Percentiles rank a stretch among this genome's conserved stretches.
Conservation (phyloP, 768 basidiomycete species). For the Lentinula edodes region DNA sequence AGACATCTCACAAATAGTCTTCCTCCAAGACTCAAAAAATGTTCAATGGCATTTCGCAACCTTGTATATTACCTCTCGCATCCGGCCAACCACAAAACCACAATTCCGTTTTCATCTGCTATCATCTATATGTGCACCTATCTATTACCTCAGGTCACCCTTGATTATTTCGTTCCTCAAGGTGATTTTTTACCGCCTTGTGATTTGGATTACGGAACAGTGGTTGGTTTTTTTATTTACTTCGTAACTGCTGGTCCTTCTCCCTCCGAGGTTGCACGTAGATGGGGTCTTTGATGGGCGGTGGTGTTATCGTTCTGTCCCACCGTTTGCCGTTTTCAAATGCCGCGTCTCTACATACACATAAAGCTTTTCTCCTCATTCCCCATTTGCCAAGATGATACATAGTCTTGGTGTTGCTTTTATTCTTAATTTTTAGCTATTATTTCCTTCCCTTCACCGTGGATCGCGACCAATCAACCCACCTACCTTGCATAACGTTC, state of each 20-base stretch:
- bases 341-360: neutral
- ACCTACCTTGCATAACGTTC: neutral
- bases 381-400: neutral
- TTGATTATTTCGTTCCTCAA: neutral
- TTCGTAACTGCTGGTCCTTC: neutral
- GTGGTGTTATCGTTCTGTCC: neutral
- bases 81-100: neutral
- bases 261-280: neutral
- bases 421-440: neutral
- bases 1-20: neutral
- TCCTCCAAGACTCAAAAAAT: neutral
- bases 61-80: slow-evolving; percentile 3
- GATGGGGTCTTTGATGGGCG: neutral
- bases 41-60: neutral
- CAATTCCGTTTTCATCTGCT: neutral
- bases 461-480: neutral
- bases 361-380: neutral
- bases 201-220: neutral
- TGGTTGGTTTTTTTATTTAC: neutral
- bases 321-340: neutral
- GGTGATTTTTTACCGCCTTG: neutral
- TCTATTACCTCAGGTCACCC: neutral
- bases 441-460: neutral
- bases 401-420: neutral
- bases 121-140: neutral